A percentile compares a stretch with the other conserved stretches of the same genome.
Conservation (phyloP, 306 rosid genomes). For the Corylus heterophylla region DNA sequence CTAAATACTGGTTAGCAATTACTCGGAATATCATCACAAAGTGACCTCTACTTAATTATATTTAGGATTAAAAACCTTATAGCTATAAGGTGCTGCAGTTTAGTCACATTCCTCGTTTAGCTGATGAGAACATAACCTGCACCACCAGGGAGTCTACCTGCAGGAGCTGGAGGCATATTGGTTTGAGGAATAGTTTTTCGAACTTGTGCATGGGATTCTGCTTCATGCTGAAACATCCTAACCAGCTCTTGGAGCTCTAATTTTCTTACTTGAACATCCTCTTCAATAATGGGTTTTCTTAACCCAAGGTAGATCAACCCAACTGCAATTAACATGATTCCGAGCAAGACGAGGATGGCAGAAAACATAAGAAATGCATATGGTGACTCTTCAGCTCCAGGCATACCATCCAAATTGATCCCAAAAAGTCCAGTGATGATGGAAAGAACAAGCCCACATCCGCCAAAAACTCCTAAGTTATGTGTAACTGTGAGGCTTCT, state of each 20-base stretch:
- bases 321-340: slow-evolving; percentile 50
- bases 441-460: slow-evolving; percentile 80
- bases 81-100: too few species aligned
- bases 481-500: slow-evolving; percentile 88
- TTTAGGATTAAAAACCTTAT: too few species aligned
- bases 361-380: slow-evolving; percentile 83
- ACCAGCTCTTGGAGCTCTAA: slow-evolving; percentile 78
- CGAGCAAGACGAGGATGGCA: slow-evolving; percentile 55
- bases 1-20: too few species aligned
- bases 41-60: too few species aligned
- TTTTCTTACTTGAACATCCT: slow-evolving; percentile 70
- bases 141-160: slow-evolving; percentile 46
- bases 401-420: slow-evolving; percentile 91
- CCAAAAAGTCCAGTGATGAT: slow-evolving; percentile 86
- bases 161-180: slow-evolving; percentile 74
- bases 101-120: too few species aligned
- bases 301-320: slow-evolving; percentile 74
- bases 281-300: slow-evolving; percentile 56
- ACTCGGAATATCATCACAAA: too few species aligned
- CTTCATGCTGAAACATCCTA: slow-evolving; percentile 87
- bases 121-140: slow-evolving; percentile 45
- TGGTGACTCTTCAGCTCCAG: slow-evolving; percentile 64
- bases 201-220: slow-evolving; percentile 87
- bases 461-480: slow-evolving; percentile 79
- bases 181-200: slow-evolving; percentile 48